These are phyloP conservation scores for Mycosphaerella sp. DNA, from an alignment of 2,329 filamentous ascomycete genomes.

Conservation along the genomic window DNA sequence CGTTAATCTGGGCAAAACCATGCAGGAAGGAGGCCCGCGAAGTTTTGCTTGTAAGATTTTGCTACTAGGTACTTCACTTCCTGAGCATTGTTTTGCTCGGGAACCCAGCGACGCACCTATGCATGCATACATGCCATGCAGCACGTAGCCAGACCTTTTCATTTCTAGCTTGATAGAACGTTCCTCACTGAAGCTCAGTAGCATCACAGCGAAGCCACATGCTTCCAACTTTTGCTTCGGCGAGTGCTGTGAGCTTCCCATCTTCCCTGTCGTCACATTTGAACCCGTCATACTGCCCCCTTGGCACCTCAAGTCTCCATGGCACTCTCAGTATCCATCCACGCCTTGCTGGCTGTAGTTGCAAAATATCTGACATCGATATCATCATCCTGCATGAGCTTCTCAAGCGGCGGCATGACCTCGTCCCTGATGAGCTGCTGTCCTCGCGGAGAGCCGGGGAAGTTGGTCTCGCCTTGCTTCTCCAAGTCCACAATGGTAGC, in stretches of 20 bases:
- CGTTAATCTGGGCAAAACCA: too few species aligned
- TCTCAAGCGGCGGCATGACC: constrained; percentile 83
- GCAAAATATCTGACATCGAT: constrained; percentile 98
- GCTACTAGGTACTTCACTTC: background rate
- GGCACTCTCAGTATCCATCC: constrained; percentile 29
- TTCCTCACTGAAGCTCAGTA: background rate
- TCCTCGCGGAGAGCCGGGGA: constrained; percentile 40
- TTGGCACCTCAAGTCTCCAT: constrained; percentile 32
- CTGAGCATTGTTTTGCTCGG: background rate
- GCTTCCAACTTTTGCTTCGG: background rate
- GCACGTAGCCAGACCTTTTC: background rate
- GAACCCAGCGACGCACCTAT: background rate
- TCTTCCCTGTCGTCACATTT: constrained; percentile 3
- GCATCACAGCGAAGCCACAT: constrained; percentile 2
- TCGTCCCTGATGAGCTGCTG: constrained; percentile 41
- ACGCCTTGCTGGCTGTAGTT: constrained; percentile 67
- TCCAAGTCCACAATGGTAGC: constrained; percentile 73
- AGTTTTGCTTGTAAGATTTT: background rate
- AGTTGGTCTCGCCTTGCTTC: constrained; percentile 59
- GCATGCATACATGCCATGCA: background rate
- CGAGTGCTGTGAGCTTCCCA: constrained; percentile 4
- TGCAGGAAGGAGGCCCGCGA: background rate
- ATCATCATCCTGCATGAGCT: constrained; percentile 94
- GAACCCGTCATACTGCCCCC: constrained; percentile 1
- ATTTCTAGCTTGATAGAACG: constrained; percentile 1